Conservation (phyloP, 306 rosid genomes). For the Cyclanthera cordifolia region DNA sequence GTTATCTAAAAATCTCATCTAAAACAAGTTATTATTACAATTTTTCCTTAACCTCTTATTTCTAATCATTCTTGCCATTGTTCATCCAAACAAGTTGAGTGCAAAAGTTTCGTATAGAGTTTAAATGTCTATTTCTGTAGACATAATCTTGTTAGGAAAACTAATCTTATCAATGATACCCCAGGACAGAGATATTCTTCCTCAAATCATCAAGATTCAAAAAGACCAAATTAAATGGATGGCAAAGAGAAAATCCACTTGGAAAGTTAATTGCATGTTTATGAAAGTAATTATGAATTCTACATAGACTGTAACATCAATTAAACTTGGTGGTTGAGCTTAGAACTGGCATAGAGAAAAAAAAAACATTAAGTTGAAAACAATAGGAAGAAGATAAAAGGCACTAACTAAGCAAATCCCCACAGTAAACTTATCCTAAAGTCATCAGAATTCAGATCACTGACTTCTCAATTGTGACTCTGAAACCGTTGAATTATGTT, state of each 20-base stretch:
- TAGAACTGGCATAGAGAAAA: not conserved
- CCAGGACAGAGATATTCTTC: not conserved
- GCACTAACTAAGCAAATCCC: not conserved
- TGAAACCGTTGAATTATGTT: no score
- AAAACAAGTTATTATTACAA: no score
- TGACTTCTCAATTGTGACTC: not conserved
- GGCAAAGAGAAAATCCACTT: not conserved
- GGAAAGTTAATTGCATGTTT: not conserved
- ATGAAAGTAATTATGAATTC: not conserved
- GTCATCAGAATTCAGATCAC: not conserved
- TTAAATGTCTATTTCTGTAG: not conserved
- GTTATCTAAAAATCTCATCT: no score
- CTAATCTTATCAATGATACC: not conserved
- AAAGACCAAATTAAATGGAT: not conserved
- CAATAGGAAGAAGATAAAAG: not conserved
- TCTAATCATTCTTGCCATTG: no score
- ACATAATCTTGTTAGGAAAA: not conserved
- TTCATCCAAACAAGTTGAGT: not conserved
- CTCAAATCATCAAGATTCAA: not conserved
- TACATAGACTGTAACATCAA: not conserved
- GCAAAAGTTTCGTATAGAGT: not conserved
- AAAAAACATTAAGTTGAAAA: not conserved
- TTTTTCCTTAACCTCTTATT: no score
- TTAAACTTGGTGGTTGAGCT: conserved; percentile 1
- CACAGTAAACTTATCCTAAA: not conserved